These are phyloP conservation scores for Plasmodium ovale DNA, from an alignment of 169 alveolate genomes.

Conservation along the genomic window DNA sequence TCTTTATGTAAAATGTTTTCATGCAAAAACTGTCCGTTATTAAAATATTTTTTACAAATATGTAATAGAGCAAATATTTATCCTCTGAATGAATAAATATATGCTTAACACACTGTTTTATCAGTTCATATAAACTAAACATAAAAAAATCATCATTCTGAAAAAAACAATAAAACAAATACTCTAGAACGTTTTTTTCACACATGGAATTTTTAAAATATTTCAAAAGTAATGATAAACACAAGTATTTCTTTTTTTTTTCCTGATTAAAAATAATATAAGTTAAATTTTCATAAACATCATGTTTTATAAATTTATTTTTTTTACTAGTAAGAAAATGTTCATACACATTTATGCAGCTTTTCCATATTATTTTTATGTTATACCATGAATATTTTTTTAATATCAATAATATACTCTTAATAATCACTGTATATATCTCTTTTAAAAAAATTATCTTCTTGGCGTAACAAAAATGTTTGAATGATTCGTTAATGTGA, in stretches of 20 bases:
- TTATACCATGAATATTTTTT: slow-evolving; percentile 74
- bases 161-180: slow-evolving; percentile 70
- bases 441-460: slow-evolving; percentile 37
- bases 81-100: slow-evolving; percentile 53
- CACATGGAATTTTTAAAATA: slow-evolving; percentile 71
- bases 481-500: slow-evolving; percentile 6
- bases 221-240: slow-evolving; percentile 57
- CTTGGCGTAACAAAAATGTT: not conserved
- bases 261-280: slow-evolving; percentile 75
- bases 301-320: slow-evolving; percentile 50
- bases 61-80: slow-evolving; percentile 45
- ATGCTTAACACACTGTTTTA: slow-evolving; percentile 70
- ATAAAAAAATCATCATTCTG: slow-evolving; percentile 56
- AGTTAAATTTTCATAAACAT: slow-evolving; percentile 53
- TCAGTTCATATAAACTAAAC: slow-evolving; percentile 49
- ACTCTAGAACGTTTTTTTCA: slow-evolving; percentile 61
- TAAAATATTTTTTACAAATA: slow-evolving; percentile 69
- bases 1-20: slow-evolving; percentile 66
- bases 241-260: slow-evolving; percentile 62
- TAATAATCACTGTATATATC: slow-evolving; percentile 38
- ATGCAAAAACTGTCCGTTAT: slow-evolving; percentile 28
- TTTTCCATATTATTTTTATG: slow-evolving; percentile 73
- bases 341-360: slow-evolving; percentile 66
- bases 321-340: slow-evolving; percentile 54
- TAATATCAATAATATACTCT: slow-evolving; percentile 29